phyloP scores from a whole-genome alignment of 164 flowering plant species.

The Vitis rotundifolia region DNA sequence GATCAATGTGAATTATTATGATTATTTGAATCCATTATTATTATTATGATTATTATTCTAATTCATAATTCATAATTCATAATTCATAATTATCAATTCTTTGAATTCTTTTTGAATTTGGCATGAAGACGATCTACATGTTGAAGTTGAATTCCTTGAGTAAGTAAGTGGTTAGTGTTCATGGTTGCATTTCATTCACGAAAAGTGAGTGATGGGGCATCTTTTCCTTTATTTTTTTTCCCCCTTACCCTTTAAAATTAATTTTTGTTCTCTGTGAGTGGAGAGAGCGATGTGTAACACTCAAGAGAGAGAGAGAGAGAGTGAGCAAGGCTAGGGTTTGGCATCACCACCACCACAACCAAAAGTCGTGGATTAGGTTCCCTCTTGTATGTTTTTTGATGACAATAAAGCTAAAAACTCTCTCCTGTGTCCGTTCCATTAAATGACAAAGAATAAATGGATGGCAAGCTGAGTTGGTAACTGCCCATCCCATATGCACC shows the following conservation, averaged over 20 bases:
- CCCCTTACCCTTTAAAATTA: background rate
- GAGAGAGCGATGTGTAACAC: slow-evolving; percentile 17
- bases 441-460: slow-evolving; percentile 31
- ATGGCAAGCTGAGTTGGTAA: slow-evolving; percentile 36
- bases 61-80: background rate
- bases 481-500: slow-evolving; percentile 29
- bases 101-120: slow-evolving; percentile 6
- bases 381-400: slow-evolving; percentile 6
- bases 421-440: slow-evolving; percentile 26
- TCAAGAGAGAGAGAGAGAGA: background rate
- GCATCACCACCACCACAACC: slow-evolving; percentile 41
- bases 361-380: slow-evolving; percentile 51
- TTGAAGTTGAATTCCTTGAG: slow-evolving; percentile 40
- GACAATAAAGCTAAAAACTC: slow-evolving; percentile 18
- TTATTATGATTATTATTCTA: too few relatives aligned
- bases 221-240: slow-evolving; percentile 20
- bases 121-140: slow-evolving; percentile 16
- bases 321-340: slow-evolving; percentile 26
- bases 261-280: slow-evolving; percentile 11
- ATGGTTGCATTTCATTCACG: slow-evolving; percentile 59
- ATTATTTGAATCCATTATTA: background rate
- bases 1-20: slow-evolving; percentile 16
- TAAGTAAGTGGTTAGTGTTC: slow-evolving; percentile 52
- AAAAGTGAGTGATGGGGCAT: slow-evolving; percentile 45
- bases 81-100: slow-evolving; percentile 15